Evolutionary conservation across 352 stramenopile species (phyloP).

Genomic region (Phytopythium ostracodes): DNA sequence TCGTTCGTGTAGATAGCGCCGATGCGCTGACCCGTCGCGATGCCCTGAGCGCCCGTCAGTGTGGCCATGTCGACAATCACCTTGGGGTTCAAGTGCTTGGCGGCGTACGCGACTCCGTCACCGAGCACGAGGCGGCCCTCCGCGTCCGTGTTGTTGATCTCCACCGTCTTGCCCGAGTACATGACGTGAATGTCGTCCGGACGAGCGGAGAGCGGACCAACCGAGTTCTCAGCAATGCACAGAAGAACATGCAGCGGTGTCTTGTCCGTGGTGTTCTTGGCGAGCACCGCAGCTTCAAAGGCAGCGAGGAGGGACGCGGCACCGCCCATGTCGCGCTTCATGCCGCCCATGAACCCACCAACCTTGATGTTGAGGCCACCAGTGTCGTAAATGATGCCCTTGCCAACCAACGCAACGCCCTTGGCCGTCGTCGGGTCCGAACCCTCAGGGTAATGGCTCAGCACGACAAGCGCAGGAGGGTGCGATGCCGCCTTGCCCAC

Average conservation of each 20-base stretch:
- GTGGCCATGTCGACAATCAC: constrained; percentile 97
- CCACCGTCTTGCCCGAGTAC: constrained; percentile 95
- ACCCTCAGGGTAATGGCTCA: constrained; percentile 74
- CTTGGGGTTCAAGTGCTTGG: constrained; percentile 86
- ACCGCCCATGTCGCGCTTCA: constrained; percentile 95
- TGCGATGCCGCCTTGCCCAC: constrained; percentile 89
- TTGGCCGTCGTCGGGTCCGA: constrained; percentile 21
- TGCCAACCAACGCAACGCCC: constrained; percentile 88
- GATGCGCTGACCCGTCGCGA: constrained; percentile 90
- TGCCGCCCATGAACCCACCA: constrained; percentile 82
- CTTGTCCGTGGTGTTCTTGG: constrained; percentile 86
- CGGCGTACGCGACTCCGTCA: constrained; percentile 92
- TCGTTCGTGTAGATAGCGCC: constrained; percentile 91
- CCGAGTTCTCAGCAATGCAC: constrained; percentile 94
- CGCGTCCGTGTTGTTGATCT: constrained; percentile 97
- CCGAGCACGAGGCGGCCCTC: constrained; percentile 93
- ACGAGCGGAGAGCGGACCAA: constrained; percentile 83
- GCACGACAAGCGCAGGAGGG: constrained; percentile 88
- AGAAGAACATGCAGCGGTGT: constrained; percentile 86
- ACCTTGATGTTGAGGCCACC: constrained; percentile 94
- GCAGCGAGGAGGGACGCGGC: constrained; percentile 52
- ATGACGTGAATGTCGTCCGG: constrained; percentile 94
- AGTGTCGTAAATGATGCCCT: constrained; percentile 97
- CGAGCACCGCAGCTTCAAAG: constrained; percentile 82
- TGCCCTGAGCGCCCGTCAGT: constrained; percentile 92